Evolutionary conservation across 2,329 filamentous ascomycete species (phyloP), one percentile per base, ranked within the genome.

Genomic region (Ceratocystis eucalypticola): DNA sequence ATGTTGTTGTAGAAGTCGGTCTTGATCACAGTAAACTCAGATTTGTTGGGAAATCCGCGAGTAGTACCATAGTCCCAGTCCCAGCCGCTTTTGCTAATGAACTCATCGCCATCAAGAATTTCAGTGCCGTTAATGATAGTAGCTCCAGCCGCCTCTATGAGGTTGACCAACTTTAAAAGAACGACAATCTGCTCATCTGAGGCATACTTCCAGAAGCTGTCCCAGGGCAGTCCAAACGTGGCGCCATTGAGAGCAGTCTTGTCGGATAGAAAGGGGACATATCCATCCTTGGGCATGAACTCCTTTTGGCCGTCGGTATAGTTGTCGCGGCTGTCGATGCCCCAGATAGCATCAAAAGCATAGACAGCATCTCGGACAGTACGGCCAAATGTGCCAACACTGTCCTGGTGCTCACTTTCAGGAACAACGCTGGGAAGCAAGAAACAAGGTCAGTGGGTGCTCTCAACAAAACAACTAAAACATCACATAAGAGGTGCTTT

Each of bases 1-100:
- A 89, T 79, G 71, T 82, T 78, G 71, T 80, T 80, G 74, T 87
- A 87, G 71, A 87, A 87, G 72, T 88, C 85, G 0, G 86, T 83
- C 73, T 89, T 89, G 69, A 91, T 79, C 62, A 87, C 83, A 0
- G 84, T 88, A 74, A 86, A 90, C 73, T 90, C 87, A 15, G 85
- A 89, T 74, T 89, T 83, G 68, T 90, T 89, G n/a, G 84, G 76
- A 70, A 77, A 84, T 1, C 85, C 85, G 3, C 85, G 81, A 0
- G 77, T 80, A 5, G 70, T 79, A 15, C 87, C 86, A 69, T 84
- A 87, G 71, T 88, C 86, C 81, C 88, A 91, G 73, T 91, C 79
- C 87, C 87, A 91, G n/a, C 86, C 85, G 62, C 81, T 73, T 0
- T 84, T 85, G 41, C 81, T 82, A 12, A 91, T 80, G 28, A 89